Evolutionary conservation across 1,284 basidiomycete species (phyloP), one percentile per base, ranked within the genome.

Genomic region (Dichomitus squalens): DNA sequence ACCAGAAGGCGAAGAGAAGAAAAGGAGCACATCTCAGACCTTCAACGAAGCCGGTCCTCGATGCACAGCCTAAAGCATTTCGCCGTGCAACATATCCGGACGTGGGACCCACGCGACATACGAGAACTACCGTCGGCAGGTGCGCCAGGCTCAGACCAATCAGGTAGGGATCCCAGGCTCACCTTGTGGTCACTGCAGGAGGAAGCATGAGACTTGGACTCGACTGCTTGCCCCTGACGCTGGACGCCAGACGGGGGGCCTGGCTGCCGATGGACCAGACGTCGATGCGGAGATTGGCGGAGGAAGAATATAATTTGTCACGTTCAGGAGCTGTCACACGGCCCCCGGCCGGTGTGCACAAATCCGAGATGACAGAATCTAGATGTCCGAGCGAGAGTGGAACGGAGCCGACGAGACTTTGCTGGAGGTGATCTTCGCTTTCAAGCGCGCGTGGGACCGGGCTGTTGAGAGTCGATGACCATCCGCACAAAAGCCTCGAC

Each of bases 211-310:
- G 16, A 44, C 29, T 53, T 52, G 49, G 51, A 35, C 39, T 53
- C 47, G 55, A 49, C 51, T 53, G 49, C 50, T 46, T 55, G 49
- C 40, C 60, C 51, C 52, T 52, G 52, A 43, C 40, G 52, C 41
- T 36, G 49, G 31, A 16, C 29, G 20, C 33, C 7, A 9, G 25
- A 5, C 25, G 7, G n/a, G 9, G 44, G 47, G 48, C 52, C 31
- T 56, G 52, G 44, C 31, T 6, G 7, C 31, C 12, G 7, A 7
- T 33, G 31, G 14, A n/a, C 33, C 11, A 43, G n/a, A 23, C 46
- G 52, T 53, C 44, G 49, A 31, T 29, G 58, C 55, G 58, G 58
- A 58, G 56, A 56, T 63, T 55, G 48, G 35, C 53, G 61, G 58
- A 58, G 58, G 33, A 51, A 20, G 38, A 43, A 55, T 18, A 35